Evolutionary conservation across 768 basidiomycete genomes (phyloP), one percentile per base, ranked within the genome.

Genomic region (Mrakia gelida): DNA sequence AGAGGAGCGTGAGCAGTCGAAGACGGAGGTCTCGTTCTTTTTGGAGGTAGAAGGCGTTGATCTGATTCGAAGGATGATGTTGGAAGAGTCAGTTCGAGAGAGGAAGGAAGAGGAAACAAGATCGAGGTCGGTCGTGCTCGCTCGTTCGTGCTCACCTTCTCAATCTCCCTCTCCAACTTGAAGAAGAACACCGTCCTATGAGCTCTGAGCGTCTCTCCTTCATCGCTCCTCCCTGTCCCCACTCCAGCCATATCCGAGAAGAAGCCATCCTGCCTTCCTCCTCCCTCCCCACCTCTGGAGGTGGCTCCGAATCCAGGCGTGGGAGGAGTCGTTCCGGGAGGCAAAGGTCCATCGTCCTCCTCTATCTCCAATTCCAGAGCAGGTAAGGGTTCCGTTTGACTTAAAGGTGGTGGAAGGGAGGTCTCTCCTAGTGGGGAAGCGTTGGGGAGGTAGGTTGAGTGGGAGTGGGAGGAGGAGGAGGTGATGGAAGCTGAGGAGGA

Each of bases 121-220:
- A 3, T n/a, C n/a, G n/a, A 59, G 43, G 21, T 30, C 41, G 26
- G 32, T 43, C 34, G 26, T 16, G 10, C 11, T 45, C 45, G 45
- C 45, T 45, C 45, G 45, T 8, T 41, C 34, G 62, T 0, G 80
- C 87, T 80, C 81, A 92, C 96, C 90, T 98, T 99, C 86, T 98
- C 97, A 30, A 98, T 87, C 84, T 99, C 97, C 30, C 96, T 89
- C 84, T 98, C 95, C 0, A 99, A 89, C 84, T 95, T 98, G 88
- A 97, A 98, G 87, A 99, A 98, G 87, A 98, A 99, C 1, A 94
- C 94, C 5, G 95, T 93, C 83, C 95, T 94, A 86, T 96, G 94
- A 21, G 95, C 94, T 82, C 92, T 93, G 81, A 98, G 95, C 82
- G 93, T 91, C 26, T 91, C 91, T 43, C 89, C 88, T 82, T 92